A percentile compares a stretch with the other conserved stretches of the same genome.
Conservation (phyloP, 306 rosid genomes). For the Macrotyloma uniflorum region DNA sequence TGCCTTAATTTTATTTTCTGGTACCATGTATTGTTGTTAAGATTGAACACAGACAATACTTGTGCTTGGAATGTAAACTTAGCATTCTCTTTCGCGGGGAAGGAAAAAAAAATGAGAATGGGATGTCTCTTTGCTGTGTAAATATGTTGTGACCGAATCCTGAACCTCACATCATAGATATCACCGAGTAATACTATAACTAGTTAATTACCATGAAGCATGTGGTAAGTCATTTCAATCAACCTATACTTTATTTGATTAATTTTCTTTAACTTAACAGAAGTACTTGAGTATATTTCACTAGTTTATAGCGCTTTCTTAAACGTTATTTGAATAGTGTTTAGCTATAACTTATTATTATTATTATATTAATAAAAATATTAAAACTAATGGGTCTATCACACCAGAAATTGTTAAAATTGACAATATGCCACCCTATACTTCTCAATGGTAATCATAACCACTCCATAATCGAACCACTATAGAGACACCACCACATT, state of each 20-base stretch:
- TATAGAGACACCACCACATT: no score
- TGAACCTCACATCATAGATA: neutral
- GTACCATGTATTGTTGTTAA: conserved; percentile 35
- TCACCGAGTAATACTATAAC: no score
- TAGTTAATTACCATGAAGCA: neutral
- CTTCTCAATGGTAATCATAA: no score
- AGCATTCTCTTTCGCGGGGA: conserved; percentile 28
- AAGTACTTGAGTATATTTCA: neutral
- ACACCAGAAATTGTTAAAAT: no score
- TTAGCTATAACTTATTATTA: neutral
- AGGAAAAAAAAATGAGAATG: neutral
- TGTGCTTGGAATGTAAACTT: conserved; percentile 42
- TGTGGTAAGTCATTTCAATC: neutral
- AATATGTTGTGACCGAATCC: neutral
- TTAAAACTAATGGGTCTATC: no score
- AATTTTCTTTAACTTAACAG: neutral
- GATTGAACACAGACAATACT: conserved; percentile 29
- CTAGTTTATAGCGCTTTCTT: neutral
- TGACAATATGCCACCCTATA: no score
- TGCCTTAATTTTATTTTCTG: conserved; percentile 32
- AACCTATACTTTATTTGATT: neutral
- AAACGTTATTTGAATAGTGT: neutral
- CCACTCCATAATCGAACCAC: no score
- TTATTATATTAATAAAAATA: neutral
- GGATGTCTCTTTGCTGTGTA: conserved; percentile 21